phyloP scores from a whole-genome alignment of 306 rosid species.

The Trifolium repens region DNA sequence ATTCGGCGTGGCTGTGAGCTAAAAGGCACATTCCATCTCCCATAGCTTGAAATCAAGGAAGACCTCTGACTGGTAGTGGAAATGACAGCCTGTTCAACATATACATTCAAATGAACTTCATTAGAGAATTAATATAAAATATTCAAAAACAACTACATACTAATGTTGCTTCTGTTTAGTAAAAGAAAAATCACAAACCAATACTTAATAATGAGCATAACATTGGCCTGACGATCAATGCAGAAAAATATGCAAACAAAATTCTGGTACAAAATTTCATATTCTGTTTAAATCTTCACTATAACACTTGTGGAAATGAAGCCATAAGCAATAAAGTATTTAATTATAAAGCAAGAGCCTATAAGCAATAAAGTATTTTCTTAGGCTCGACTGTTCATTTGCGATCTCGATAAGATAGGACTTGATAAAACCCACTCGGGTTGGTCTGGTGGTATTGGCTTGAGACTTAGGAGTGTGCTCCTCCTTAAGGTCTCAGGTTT shows the following conservation, averaged over 20 bases:
- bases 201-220: not conserved
- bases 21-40: slow-evolving; percentile 54
- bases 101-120: slow-evolving; percentile 29
- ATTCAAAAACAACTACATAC: slow-evolving; percentile 14
- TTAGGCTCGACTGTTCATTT: not conserved
- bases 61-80: slow-evolving; percentile 40
- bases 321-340: not conserved
- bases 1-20: slow-evolving; percentile 39
- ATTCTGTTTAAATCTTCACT: slow-evolving; percentile 2
- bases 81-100: slow-evolving; percentile 51
- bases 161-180: not conserved
- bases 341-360: not conserved
- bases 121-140: not conserved
- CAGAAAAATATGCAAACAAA: not conserved
- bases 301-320: not conserved
- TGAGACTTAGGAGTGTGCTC: no score
- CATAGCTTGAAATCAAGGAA: slow-evolving; percentile 47
- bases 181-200: not conserved
- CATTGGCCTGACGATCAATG: not conserved
- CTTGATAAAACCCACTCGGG: no score
- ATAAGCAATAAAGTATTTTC: slow-evolving; percentile 3
- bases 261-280: not conserved
- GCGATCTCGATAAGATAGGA: not conserved
- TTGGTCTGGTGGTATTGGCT: no score
- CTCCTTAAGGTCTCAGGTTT: no score